Evolutionary conservation across 495 filamentous ascomycete species (phyloP).

Genomic region (Ramalina intermedia): DNA sequence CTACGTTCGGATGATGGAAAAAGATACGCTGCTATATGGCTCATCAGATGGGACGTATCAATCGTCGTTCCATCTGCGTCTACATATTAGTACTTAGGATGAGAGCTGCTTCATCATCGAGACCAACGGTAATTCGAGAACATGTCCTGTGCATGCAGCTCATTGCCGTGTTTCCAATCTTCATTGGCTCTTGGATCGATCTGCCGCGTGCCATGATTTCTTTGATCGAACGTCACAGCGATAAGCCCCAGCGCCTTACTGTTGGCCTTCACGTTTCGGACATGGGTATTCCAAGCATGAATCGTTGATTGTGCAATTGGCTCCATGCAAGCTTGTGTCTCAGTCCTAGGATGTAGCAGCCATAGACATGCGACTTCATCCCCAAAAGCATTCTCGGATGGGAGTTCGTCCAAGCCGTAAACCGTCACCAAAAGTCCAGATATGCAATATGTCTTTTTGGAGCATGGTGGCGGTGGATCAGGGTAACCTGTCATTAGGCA

Average conservation of each 20-base stretch:
- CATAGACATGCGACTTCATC: constrained; percentile 56
- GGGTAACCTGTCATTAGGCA: constrained; percentile 19
- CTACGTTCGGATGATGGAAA: constrained; percentile 37
- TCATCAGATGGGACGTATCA: constrained; percentile 59
- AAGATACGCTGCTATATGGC: constrained; percentile 60
- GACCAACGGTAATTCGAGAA: constrained; percentile 46
- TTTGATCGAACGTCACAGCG: constrained; percentile 70
- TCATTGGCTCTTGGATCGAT: constrained; percentile 47
- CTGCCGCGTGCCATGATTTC: constrained; percentile 72
- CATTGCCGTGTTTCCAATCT: constrained; percentile 68
- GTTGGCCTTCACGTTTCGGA: constrained; percentile 12
- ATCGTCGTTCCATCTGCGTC: constrained; percentile 51
- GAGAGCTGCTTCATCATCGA: background rate
- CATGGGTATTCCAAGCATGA: constrained; percentile 38
- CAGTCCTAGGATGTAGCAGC: constrained; percentile 70
- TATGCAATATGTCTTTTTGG: constrained; percentile 46
- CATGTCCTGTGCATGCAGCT: constrained; percentile 78
- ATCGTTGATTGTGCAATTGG: constrained; percentile 41
- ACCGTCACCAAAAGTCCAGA: constrained; percentile 63
- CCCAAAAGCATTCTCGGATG: constrained; percentile 24
- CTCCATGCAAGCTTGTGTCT: constrained; percentile 55
- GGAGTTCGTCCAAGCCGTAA: constrained; percentile 65
- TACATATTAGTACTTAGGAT: background rate
- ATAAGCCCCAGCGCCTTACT: constrained; percentile 41
- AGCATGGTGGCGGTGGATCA: constrained; percentile 32